These are phyloP conservation scores for Acarospora socialis DNA, from an alignment of 2,329 filamentous ascomycete genomes.

Conservation along the genomic window DNA sequence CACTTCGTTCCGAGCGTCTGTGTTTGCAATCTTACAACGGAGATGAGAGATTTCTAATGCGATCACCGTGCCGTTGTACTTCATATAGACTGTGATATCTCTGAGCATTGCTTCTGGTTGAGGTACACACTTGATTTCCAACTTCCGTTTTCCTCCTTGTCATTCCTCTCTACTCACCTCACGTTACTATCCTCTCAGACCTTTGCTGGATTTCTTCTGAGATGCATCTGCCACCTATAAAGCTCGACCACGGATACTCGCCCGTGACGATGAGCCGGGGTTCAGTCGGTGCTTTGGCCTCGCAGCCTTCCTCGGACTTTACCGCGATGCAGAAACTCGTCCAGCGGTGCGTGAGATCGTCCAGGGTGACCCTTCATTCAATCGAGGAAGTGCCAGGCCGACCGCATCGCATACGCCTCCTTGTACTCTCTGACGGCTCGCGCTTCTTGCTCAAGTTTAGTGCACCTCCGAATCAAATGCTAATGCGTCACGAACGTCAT, in stretches of 20 bases:
- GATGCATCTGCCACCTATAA: not conserved
- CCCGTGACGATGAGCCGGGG: not conserved
- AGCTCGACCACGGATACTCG: not conserved
- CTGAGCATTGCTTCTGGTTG: too few relatives aligned
- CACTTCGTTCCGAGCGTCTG: too few relatives aligned
- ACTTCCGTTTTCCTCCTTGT: too few relatives aligned
- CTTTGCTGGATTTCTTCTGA: too few relatives aligned
- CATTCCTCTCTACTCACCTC: too few relatives aligned
- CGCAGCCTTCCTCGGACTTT: not conserved
- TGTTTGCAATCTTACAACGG: too few relatives aligned
- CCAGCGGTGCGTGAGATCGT: constrained; percentile 17
- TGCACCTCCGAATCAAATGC: constrained; percentile 21
- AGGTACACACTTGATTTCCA: too few relatives aligned
- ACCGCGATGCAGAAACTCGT: constrained; percentile 8
- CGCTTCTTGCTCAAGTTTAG: constrained; percentile 25
- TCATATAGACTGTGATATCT: too few relatives aligned
- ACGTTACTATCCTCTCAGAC: too few relatives aligned
- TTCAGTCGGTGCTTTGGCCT: not conserved
- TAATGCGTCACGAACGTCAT: constrained; percentile 26
- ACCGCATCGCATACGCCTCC: constrained; percentile 23
- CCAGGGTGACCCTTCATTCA: constrained; percentile 14
- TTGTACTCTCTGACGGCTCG: constrained; percentile 25
- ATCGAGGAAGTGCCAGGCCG: constrained; percentile 17
- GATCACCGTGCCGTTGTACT: too few relatives aligned
- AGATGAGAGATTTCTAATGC: too few relatives aligned